Base-by-base conservation (phyloP, 441 rosid genomes). In the Adansonia rubrostipa region DNA sequence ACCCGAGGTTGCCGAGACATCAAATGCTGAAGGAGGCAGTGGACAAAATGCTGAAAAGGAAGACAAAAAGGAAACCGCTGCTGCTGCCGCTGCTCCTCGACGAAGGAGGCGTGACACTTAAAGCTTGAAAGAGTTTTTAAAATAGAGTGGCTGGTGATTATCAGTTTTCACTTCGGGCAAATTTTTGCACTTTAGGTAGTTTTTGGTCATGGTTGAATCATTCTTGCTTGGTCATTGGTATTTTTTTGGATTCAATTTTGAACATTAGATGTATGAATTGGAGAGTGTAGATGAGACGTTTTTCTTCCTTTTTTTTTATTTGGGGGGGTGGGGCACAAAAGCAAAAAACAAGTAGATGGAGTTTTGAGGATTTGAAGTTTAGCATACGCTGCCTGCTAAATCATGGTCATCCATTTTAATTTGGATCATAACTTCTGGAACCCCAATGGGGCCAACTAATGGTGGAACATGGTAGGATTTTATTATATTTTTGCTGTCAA, bases 31-130 rank as follows among this genome's bases (percentile, higher is more conserved):
- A 60, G 93, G 80, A 71, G 83, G 82, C 77, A 56, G 84, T 20
- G 86, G 79, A 42, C 89, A 86, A 47, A 80, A 82, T 63, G 80
- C 75, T 28, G 85, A 85, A 6, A 94, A 89, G 82, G 79, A 72
- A 0, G 90, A 88, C 80, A 82, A 85, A 77, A 90, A 84, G 60
- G 86, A 80, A 5, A 73, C 85, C 0, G 78, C 87, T 0, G 91
- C 82, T 17, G 61, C 33, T 58, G 61, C 33, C 20, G 65, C 6
- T 36, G 87, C 97, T 45, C 86, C 92, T 6, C 95, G 93, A n/a
- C 81, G 90, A 80, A 88, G 98, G 83, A 89, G 97, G 77, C 97
- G 97, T 63, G 97, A 91, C 1, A 80, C 61, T 81, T 93, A 77
- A 85, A 44, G 3, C 2, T 36, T 36, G 3, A 61, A 24, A 24